These are phyloP conservation scores for Guadua angustifolia DNA, from an alignment of 176 grass and related monocot genomes.

Conservation along the genomic window DNA sequence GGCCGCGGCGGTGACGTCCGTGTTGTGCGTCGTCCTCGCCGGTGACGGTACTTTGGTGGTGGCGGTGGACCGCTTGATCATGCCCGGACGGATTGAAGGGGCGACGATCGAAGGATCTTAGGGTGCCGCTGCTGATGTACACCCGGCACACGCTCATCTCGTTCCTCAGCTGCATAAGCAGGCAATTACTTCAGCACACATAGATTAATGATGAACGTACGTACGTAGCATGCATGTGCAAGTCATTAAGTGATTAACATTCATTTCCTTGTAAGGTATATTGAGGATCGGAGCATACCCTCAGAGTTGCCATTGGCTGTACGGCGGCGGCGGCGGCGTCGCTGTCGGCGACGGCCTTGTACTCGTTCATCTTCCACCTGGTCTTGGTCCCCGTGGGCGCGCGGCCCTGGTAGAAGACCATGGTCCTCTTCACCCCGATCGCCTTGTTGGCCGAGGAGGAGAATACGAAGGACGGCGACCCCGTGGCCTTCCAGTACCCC, in stretches of 20 bases:
- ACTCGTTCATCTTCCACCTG: slow-evolving; percentile 91
- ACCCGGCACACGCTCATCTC: slow-evolving; percentile 77
- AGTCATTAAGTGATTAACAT: too few relatives aligned
- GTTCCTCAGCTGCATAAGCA: slow-evolving; percentile 47
- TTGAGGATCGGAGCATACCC: slow-evolving; percentile 1
- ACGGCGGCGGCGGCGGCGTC: background rate
- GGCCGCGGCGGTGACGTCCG: background rate
- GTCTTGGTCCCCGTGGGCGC: slow-evolving; percentile 58
- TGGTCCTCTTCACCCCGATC: slow-evolving; percentile 71
- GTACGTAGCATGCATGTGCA: too few relatives aligned
- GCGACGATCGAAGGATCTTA: slow-evolving; percentile 74
- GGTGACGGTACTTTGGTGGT: background rate
- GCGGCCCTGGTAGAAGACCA: slow-evolving; percentile 86
- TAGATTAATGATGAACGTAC: too few relatives aligned
- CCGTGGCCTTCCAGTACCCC: slow-evolving; percentile 74
- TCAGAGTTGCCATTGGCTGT: background rate
- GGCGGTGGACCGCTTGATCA: background rate
- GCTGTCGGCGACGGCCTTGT: slow-evolving; percentile 45
- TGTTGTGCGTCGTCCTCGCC: background rate
- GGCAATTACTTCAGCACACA: too few relatives aligned
- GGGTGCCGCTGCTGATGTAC: slow-evolving; percentile 59
- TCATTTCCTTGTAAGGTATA: too few relatives aligned
- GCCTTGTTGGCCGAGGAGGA: slow-evolving; percentile 38
- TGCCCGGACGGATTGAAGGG: slow-evolving; percentile 31
- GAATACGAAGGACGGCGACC: slow-evolving; percentile 53